Conservation (phyloP, 129 eudicot genomes). For the Apium graveolens region DNA sequence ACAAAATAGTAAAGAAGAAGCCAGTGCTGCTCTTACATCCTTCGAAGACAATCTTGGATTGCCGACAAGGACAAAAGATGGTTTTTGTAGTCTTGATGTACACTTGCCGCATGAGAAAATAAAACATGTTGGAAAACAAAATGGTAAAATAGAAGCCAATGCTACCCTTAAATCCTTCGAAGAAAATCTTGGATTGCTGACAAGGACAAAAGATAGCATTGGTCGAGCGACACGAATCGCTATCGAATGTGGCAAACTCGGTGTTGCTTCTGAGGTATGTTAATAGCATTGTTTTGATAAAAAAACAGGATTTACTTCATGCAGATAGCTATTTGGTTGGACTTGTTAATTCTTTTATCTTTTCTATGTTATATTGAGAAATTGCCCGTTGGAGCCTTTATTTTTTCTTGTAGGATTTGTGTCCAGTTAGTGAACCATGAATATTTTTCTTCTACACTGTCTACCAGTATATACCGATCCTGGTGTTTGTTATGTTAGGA, state of each 20-base stretch:
- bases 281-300: not conserved
- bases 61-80: conserved; percentile 80
- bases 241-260: conserved; percentile 86
- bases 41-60: conserved; percentile 59
- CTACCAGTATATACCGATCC: not conserved
- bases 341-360: not conserved
- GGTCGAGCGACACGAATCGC: conserved; percentile 87
- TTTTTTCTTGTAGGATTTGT: not conserved
- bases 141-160: conserved; percentile 48
- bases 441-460: not conserved
- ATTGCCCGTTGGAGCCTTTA: not conserved
- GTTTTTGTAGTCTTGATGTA: conserved; percentile 36
- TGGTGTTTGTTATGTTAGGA: not conserved
- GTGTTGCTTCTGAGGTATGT: conserved; percentile 76
- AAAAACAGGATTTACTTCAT: not conserved
- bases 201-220: conserved; percentile 89
- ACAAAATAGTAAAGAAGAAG: conserved; percentile 50
- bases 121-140: conserved; percentile 34
- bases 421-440: not conserved
- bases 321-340: not conserved
- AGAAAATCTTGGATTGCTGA: conserved; percentile 49
- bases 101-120: conserved; percentile 27
- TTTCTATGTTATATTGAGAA: not conserved
- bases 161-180: conserved; percentile 64
- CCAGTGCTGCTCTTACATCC: conserved; percentile 48